Evolutionary conservation across 257 asterid genomes (phyloP).

Genomic region (Solanum habrochaites): DNA sequence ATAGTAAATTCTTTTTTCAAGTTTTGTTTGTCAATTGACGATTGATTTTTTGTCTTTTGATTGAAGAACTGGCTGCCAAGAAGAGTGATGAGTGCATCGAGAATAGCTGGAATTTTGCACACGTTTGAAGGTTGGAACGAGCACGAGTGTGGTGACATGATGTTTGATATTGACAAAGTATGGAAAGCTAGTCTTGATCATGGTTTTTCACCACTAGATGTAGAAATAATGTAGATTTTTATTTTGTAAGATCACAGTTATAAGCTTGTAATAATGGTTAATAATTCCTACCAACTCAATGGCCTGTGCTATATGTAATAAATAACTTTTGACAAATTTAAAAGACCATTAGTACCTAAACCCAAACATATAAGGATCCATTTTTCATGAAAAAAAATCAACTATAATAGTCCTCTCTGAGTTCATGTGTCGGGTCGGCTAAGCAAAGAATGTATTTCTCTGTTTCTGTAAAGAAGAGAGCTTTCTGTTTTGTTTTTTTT

Average conservation of each 20-base stretch:
- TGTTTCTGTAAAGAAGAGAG: not conserved
- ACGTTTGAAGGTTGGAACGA: slow-evolving; percentile 59
- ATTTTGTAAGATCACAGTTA: not conserved
- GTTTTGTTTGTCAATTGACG: not conserved
- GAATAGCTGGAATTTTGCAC: slow-evolving; percentile 32
- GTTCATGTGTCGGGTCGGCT: not conserved
- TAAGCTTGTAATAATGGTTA: not conserved
- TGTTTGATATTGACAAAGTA: slow-evolving; percentile 38
- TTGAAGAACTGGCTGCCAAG: slow-evolving; percentile 81
- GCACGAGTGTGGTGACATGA: slow-evolving; percentile 68
- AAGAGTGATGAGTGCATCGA: slow-evolving; percentile 46
- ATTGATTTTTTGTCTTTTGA: not conserved
- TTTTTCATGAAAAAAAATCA: too few relatives aligned
- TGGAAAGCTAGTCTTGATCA: slow-evolving; percentile 64
- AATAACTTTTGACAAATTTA: not conserved
- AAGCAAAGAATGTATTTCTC: not conserved
- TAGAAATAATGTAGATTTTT: not conserved
- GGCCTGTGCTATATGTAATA: too few relatives aligned
- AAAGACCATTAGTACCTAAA: too few relatives aligned
- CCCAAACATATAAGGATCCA: not conserved
- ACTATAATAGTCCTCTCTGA: not conserved
- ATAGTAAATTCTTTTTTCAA: not conserved
- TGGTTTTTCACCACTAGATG: slow-evolving; percentile 48
- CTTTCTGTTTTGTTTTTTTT: not conserved
- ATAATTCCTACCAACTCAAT: too few relatives aligned